phyloP scores from a whole-genome alignment of 2,329 filamentous ascomycete genomes.

The Cercospora canescens region DNA sequence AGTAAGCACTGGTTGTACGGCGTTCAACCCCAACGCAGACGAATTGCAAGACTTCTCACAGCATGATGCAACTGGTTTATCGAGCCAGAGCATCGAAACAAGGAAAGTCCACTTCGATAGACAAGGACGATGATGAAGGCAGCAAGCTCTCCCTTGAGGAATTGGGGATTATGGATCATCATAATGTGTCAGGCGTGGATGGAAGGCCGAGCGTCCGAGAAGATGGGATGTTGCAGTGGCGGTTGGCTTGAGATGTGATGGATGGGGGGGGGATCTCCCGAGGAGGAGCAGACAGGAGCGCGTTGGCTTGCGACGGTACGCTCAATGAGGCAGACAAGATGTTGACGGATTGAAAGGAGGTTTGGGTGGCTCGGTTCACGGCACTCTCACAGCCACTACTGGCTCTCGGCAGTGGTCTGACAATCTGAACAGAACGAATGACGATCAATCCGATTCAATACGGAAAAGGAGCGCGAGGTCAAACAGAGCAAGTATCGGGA shows the following conservation, averaged over 20 bases:
- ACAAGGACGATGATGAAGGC: not conserved
- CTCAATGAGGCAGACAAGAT: not conserved
- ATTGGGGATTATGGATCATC: not conserved
- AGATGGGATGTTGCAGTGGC: not conserved
- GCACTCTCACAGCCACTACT: not conserved
- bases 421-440: not conserved
- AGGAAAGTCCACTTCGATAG: not conserved
- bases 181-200: not conserved
- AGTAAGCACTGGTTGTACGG: not conserved
- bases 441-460: not conserved
- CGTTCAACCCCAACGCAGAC: not conserved
- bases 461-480: not conserved
- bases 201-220: not conserved
- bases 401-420: not conserved
- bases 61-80: not conserved
- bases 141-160: not conserved
- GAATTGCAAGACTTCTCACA: not conserved
- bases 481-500: not conserved
- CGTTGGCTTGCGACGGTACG: not conserved
- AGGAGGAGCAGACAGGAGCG: not conserved
- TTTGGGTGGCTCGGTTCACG: not conserved
- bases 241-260: not conserved
- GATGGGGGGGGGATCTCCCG: not conserved
- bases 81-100: not conserved
- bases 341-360: not conserved